Conservation (phyloP, 352 stramenopile species). For the Globisporangium canariense region DNA sequence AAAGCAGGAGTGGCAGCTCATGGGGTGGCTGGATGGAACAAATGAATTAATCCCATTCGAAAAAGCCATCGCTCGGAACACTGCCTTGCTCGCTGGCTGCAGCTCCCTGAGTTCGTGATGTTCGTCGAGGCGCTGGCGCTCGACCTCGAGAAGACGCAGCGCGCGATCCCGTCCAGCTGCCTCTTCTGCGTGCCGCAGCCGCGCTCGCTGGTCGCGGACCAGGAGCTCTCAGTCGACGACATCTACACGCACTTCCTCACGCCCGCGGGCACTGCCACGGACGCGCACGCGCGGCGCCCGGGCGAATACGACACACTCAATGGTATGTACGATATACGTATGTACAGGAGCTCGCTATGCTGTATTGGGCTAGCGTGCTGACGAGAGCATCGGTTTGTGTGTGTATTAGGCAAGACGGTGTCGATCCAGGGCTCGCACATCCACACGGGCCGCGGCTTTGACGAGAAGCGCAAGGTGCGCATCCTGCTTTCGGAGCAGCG, state of each 20-base stretch:
- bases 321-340: slow-evolving; percentile 28
- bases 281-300: slow-evolving; percentile 17
- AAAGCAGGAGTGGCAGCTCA: too few relatives aligned
- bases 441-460: slow-evolving; percentile 46
- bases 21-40: too few relatives aligned
- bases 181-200: slow-evolving; percentile 70
- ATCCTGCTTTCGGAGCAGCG: slow-evolving; percentile 69
- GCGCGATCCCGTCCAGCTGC: slow-evolving; percentile 38
- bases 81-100: neutral
- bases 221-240: slow-evolving; percentile 32
- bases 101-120: neutral
- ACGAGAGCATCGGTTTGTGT: neutral
- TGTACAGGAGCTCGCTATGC: neutral
- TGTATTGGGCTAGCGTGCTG: neutral
- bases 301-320: slow-evolving; percentile 70
- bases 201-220: slow-evolving; percentile 48
- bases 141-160: slow-evolving; percentile 53
- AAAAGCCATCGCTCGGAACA: too few relatives aligned
- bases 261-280: slow-evolving; percentile 17
- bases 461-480: slow-evolving; percentile 49
- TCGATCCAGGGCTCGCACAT: slow-evolving; percentile 56
- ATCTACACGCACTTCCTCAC: slow-evolving; percentile 59
- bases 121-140: slow-evolving; percentile 39
- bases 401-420: slow-evolving; percentile 45
- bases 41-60: too few relatives aligned